phyloP scores from a whole-genome alignment of 1,284 basidiomycete genomes.

The Coniophora puteana region DNA sequence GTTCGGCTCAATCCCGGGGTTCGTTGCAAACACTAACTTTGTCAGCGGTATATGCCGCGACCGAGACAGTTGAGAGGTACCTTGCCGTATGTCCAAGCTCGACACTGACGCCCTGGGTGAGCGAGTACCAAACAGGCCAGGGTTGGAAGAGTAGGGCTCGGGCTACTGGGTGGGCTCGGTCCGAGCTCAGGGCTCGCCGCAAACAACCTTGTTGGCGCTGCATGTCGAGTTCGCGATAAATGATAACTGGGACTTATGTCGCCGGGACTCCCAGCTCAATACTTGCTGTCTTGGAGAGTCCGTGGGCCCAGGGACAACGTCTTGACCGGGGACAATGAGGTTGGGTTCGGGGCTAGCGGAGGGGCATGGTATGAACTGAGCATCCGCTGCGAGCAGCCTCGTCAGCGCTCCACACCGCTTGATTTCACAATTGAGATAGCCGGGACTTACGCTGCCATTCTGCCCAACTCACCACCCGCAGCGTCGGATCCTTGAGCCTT shows the following conservation, averaged over 20 bases:
- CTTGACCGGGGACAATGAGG: constrained; percentile 52
- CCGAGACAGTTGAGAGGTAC: constrained; percentile 46
- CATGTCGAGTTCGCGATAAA: too few relatives aligned
- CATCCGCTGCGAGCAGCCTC: constrained; percentile 43
- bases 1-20: constrained; percentile 43
- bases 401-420: constrained; percentile 9
- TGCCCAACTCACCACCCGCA: constrained; percentile 49
- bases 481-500: constrained; percentile 31
- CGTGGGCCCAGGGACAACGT: constrained; percentile 25
- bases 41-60: constrained; percentile 8
- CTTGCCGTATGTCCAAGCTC: too few relatives aligned
- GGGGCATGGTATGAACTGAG: constrained; percentile 43
- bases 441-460: constrained; percentile 69
- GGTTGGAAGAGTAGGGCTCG: constrained; percentile 50
- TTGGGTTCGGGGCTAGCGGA: constrained; percentile 46
- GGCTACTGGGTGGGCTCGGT: too few relatives aligned
- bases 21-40: constrained; percentile 40
- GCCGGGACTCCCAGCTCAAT: constrained; percentile 64
- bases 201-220: constrained; percentile 11
- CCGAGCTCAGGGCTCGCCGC: constrained; percentile 49
- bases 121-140: constrained; percentile 64
- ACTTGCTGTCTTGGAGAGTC: constrained; percentile 35
- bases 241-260: constrained; percentile 50
- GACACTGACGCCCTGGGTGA: too few relatives aligned
- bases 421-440: too few relatives aligned